Conservation (phyloP, 1,284 basidiomycete species). For the Xerocomus subilludens region DNA sequence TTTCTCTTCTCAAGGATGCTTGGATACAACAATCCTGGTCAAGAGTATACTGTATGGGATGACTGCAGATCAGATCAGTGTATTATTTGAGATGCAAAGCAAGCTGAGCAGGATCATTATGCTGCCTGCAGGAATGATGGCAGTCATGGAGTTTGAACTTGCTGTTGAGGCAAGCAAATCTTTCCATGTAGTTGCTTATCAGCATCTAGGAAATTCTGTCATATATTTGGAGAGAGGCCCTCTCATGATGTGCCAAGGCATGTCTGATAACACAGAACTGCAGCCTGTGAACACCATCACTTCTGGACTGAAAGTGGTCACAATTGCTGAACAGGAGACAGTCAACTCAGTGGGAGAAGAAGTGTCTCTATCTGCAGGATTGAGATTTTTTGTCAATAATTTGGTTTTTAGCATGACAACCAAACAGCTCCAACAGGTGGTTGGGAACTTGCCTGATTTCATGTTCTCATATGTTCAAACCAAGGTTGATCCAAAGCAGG, state of each 20-base stretch:
- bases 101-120: slow-evolving; percentile 82
- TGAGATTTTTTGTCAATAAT: slow-evolving; percentile 96
- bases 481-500: slow-evolving; percentile 87
- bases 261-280: slow-evolving; percentile 36
- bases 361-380: slow-evolving; percentile 69
- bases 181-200: slow-evolving; percentile 87
- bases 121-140: slow-evolving; percentile 94
- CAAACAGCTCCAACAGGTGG: slow-evolving; percentile 75
- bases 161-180: slow-evolving; percentile 77
- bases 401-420: slow-evolving; percentile 90
- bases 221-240: slow-evolving; percentile 96
- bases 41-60: slow-evolving; percentile 99
- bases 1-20: slow-evolving; percentile 68
- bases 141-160: slow-evolving; percentile 88
- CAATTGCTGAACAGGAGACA: slow-evolving; percentile 57
- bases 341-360: slow-evolving; percentile 55
- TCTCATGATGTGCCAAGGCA: slow-evolving; percentile 75
- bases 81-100: slow-evolving; percentile 85
- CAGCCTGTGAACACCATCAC: slow-evolving; percentile 16
- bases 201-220: slow-evolving; percentile 88
- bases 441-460: slow-evolving; percentile 85
- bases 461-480: slow-evolving; percentile 92
- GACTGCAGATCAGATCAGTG: slow-evolving; percentile 75
- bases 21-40: slow-evolving; percentile 88
- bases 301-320: slow-evolving; percentile 58